Percentiles rank a stretch among this genome's conserved stretches.
These are phyloP conservation scores for Saccharomycopsis phalli DNA, from an alignment of 1,139 yeast species.

Conservation along the genomic window DNA sequence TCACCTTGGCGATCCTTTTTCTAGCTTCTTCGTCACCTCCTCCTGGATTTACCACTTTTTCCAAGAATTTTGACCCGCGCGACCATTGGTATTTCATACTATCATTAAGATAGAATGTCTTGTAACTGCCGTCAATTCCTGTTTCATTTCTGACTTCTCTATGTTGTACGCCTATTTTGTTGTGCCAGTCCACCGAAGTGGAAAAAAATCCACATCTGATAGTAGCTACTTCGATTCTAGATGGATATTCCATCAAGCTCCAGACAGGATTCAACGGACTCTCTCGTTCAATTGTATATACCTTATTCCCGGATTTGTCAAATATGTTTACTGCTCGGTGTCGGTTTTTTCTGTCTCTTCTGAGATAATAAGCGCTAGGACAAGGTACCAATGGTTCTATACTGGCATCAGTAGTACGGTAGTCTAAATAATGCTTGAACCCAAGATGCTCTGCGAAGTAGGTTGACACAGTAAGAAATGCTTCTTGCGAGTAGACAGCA, in stretches of 20 bases:
- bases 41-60: constrained; percentile 43
- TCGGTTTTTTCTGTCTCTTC: constrained; percentile 41
- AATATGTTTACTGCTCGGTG: constrained; percentile 42
- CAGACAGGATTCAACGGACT: constrained; percentile 44
- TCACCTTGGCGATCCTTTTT: constrained; percentile 44
- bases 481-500: constrained; percentile 35
- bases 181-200: constrained; percentile 43
- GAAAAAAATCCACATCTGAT: constrained; percentile 40
- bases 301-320: constrained; percentile 33
- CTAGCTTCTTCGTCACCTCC: constrained; percentile 49
- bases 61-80: constrained; percentile 41
- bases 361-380: constrained; percentile 37
- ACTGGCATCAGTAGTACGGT: constrained; percentile 31
- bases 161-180: constrained; percentile 37
- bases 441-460: constrained; percentile 34
- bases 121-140: constrained; percentile 31
- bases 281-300: constrained; percentile 44
- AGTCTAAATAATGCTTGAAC: constrained; percentile 30
- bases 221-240: constrained; percentile 42
- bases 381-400: constrained; percentile 32
- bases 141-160: constrained; percentile 33
- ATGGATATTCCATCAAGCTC: constrained; percentile 39
- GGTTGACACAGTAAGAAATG: constrained; percentile 32
- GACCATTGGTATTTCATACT: constrained; percentile 52
- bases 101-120: constrained; percentile 40